These are phyloP conservation scores for Fomitopsis pinicola DNA, from an alignment of 1,284 basidiomycete genomes.

Conservation along the genomic window DNA sequence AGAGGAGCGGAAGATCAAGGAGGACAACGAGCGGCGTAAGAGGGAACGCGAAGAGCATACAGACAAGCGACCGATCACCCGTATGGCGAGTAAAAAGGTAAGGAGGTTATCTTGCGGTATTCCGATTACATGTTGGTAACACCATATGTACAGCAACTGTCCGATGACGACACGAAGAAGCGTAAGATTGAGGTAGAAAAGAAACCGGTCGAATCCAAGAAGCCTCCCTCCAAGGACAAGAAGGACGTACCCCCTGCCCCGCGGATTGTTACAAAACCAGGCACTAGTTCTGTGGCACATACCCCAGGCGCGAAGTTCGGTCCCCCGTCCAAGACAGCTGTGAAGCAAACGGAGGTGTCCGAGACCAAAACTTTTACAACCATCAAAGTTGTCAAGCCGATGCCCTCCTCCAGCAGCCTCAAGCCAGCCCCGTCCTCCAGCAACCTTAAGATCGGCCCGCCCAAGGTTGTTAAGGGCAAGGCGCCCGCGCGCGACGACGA, in stretches of 20 bases:
- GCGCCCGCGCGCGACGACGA: slow-evolving; percentile 35
- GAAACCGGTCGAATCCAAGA: slow-evolving; percentile 50
- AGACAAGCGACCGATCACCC: slow-evolving; percentile 54
- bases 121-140: background rate
- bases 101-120: background rate
- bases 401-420: slow-evolving; percentile 3
- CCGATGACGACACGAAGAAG: slow-evolving; percentile 70
- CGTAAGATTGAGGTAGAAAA: slow-evolving; percentile 62
- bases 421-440: slow-evolving; percentile 7
- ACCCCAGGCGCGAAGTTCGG: slow-evolving; percentile 21
- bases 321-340: slow-evolving; percentile 24
- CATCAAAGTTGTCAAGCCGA: slow-evolving; percentile 9
- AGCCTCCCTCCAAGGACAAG: slow-evolving; percentile 44
- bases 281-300: slow-evolving; percentile 8
- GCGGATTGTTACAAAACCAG: slow-evolving; percentile 33
- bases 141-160: slow-evolving; percentile 22
- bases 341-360: slow-evolving; percentile 23
- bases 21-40: slow-evolving; percentile 67
- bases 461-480: slow-evolving; percentile 34
- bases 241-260: slow-evolving; percentile 29
- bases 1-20: slow-evolving; percentile 65
- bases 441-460: slow-evolving; percentile 5
- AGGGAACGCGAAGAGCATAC: slow-evolving; percentile 72
- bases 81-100: slow-evolving; percentile 52
- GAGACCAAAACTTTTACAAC: slow-evolving; percentile 10